Conservation (phyloP, 2,329 filamentous ascomycete genomes). For the Phyllachora maydis region DNA sequence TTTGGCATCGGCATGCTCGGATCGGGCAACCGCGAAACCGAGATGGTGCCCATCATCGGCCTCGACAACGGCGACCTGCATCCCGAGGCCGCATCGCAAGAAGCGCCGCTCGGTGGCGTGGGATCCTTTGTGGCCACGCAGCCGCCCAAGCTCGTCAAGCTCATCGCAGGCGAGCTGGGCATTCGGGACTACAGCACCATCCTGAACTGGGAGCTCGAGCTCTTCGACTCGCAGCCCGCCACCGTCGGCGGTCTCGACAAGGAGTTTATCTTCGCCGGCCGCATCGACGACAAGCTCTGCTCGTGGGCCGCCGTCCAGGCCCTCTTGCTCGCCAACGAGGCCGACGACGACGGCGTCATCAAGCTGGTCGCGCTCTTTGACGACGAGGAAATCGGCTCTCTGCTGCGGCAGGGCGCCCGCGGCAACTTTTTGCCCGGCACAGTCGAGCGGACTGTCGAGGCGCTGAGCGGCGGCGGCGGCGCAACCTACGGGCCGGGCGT, state of each 20-base stretch:
- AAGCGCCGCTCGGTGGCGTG: conserved; percentile 31
- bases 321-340: conserved; percentile 46
- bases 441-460: conserved; percentile 65
- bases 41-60: conserved; percentile 86
- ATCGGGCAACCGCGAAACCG: conserved; percentile 63
- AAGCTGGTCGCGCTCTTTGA: conserved; percentile 92
- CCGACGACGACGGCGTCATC: conserved; percentile 43
- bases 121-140: conserved; percentile 67
- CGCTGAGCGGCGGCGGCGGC: conserved; percentile 21
- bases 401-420: conserved; percentile 72
- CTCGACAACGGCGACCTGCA: conserved; percentile 50
- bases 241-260: conserved; percentile 67
- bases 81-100: conserved; percentile 9
- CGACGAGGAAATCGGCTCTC: conserved; percentile 86
- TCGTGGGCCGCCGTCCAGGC: conserved; percentile 79
- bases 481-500: conserved; percentile 34
- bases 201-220: conserved; percentile 90
- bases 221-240: conserved; percentile 79
- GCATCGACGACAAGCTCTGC: conserved; percentile 95
- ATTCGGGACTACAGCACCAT: conserved; percentile 55
- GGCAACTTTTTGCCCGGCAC: conserved; percentile 72
- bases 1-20: conserved; percentile 62
- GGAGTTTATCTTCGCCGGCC: conserved; percentile 86
- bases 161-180: conserved; percentile 61
- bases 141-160: conserved; percentile 63